phyloP scores from a whole-genome alignment of 345 rosid genomes.

The Cardamine chenopodiifolia region DNA sequence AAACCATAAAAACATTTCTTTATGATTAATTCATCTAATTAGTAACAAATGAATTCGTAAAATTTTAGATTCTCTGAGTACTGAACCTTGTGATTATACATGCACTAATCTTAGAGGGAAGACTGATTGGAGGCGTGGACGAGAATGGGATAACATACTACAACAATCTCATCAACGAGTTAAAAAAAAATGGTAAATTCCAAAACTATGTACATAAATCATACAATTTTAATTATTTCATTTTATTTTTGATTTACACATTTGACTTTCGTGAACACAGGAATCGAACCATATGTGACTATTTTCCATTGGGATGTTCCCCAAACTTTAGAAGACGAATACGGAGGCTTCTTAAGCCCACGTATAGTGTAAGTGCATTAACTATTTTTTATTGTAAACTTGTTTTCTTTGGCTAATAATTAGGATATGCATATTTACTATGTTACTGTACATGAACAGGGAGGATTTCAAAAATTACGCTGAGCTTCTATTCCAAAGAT shows the following conservation, averaged over 20 bases:
- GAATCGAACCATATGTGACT: constrained; percentile 43
- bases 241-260: neutral
- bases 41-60: neutral
- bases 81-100: neutral
- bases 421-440: neutral
- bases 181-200: constrained; percentile 20
- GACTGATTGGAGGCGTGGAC: constrained; percentile 48
- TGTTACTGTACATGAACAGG: constrained; percentile 32
- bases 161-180: constrained; percentile 50
- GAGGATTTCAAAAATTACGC: constrained; percentile 48
- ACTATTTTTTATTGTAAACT: neutral
- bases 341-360: constrained; percentile 35
- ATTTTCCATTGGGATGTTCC: constrained; percentile 48
- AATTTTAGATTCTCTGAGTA: neutral
- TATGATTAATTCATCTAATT: neutral
- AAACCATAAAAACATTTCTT: neutral
- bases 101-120: constrained; percentile 45
- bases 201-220: neutral
- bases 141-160: constrained; percentile 50
- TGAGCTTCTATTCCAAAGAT: constrained; percentile 52
- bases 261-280: constrained; percentile 3
- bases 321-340: constrained; percentile 36
- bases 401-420: neutral
- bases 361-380: constrained; percentile 37
- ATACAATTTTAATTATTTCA: neutral